phyloP scores from a whole-genome alignment of 257 asterid species.

The Verbena officinalis region DNA sequence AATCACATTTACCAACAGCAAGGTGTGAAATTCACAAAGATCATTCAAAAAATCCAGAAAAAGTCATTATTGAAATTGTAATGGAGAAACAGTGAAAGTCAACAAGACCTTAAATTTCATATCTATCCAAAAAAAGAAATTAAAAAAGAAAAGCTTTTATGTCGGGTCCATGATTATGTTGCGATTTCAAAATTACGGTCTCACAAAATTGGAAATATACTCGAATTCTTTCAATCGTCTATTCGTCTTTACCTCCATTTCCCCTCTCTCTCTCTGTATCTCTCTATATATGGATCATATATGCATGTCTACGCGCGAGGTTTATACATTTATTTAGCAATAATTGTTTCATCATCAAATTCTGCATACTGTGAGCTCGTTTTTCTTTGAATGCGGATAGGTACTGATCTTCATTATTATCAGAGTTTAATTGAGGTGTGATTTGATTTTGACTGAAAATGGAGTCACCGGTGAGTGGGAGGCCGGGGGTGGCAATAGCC shows the following conservation, averaged over 20 bases:
- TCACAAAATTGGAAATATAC: neutral
- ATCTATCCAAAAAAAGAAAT: too few species aligned
- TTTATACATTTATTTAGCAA: neutral
- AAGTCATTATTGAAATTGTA: too few species aligned
- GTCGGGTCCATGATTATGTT: neutral
- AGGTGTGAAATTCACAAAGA: too few species aligned
- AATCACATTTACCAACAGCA: too few species aligned
- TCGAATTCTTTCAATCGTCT: neutral
- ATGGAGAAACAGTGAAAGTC: too few species aligned
- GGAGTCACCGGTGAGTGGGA: slow-evolving; percentile 45
- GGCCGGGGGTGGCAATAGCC: slow-evolving; percentile 29
- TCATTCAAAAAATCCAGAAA: too few species aligned
- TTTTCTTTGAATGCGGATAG: neutral
- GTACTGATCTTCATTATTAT: neutral
- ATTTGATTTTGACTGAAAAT: slow-evolving; percentile 1
- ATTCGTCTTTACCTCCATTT: neutral
- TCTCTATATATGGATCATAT: neutral
- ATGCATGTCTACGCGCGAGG: neutral
- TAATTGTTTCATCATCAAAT: neutral
- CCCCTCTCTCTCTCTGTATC: neutral
- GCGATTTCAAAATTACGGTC: neutral
- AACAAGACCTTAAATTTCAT: neutral
- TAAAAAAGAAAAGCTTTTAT: too few species aligned
- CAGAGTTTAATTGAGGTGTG: neutral
- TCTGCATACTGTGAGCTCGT: neutral